A percentile compares a stretch with the other conserved stretches of the same genome.
Evolutionary conservation across 805 yeast species (phyloP).

Genomic region (Kuraishia borneana): DNA sequence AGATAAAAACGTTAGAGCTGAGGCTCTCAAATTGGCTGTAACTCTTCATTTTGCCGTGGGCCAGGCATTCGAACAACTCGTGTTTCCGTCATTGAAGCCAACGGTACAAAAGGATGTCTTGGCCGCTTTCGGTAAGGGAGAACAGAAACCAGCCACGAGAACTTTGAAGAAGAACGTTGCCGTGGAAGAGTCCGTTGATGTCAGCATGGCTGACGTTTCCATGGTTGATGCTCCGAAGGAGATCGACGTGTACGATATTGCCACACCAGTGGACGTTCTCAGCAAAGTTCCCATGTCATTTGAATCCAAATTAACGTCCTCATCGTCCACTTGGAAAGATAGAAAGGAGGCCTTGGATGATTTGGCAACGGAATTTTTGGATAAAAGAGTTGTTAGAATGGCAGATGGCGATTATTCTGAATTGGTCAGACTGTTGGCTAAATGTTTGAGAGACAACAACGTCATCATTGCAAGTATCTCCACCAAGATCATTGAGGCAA

Average conservation of each 20-base stretch:
- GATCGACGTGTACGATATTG: constrained; percentile 59
- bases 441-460: constrained; percentile 79
- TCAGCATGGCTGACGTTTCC: constrained; percentile 21
- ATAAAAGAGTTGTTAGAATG: constrained; percentile 38
- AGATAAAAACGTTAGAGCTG: constrained; percentile 76
- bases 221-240: constrained; percentile 10
- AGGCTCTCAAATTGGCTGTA: constrained; percentile 57
- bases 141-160: constrained; percentile 23
- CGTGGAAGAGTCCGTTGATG: constrained; percentile 12
- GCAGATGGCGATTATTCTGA: constrained; percentile 52
- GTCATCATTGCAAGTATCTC: constrained; percentile 77
- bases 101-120: constrained; percentile 82
- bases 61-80: constrained; percentile 38
- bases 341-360: constrained; percentile 78
- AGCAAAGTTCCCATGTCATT: constrained; percentile 58
- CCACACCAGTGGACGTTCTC: constrained; percentile 60
- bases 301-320: constrained; percentile 37
- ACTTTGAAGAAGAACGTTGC: constrained; percentile 37
- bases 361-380: constrained; percentile 25
- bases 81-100: constrained; percentile 72
- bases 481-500: constrained; percentile 46
- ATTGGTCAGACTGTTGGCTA: constrained; percentile 52
- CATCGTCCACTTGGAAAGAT: constrained; percentile 80
- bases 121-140: constrained; percentile 42
- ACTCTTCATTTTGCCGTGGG: constrained; percentile 72